Evolutionary conservation across 257 asterid genomes (phyloP).

Genomic region (Solanum chmielewskii): DNA sequence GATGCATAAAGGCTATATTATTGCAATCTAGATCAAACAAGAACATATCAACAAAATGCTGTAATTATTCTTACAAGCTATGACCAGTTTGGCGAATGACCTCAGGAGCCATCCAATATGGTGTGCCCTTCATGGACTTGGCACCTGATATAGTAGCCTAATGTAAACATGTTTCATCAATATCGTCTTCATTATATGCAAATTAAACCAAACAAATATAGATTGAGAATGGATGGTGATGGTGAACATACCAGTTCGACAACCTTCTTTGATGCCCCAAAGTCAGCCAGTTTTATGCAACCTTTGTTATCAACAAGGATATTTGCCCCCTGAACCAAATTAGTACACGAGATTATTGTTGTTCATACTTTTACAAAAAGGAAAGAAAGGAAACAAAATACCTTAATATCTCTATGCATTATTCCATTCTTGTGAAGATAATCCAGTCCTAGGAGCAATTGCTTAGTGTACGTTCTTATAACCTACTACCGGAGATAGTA

Average conservation of each 20-base stretch:
- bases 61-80: slow-evolving; percentile 68
- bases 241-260: slow-evolving; percentile 68
- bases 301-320: slow-evolving; percentile 96
- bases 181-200: background rate
- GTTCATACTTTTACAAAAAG: background rate
- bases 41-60: background rate
- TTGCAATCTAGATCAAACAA: background rate
- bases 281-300: slow-evolving; percentile 96
- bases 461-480: slow-evolving; percentile 90
- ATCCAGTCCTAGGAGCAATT: slow-evolving; percentile 78
- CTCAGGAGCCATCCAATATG: slow-evolving; percentile 99
- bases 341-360: background rate
- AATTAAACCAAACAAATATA: background rate
- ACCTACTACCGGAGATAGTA: slow-evolving; percentile 41
- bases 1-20: background rate
- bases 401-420: slow-evolving; percentile 99
- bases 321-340: slow-evolving; percentile 72
- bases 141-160: slow-evolving; percentile 98
- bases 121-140: slow-evolving; percentile 99
- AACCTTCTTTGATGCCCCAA: slow-evolving; percentile 99
- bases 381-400: slow-evolving; percentile 4
- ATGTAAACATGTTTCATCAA: slow-evolving; percentile 2
- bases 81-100: slow-evolving; percentile 98
- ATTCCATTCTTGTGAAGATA: slow-evolving; percentile 90
- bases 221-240: background rate